A percentile compares a stretch with the other conserved stretches of the same genome.
Conservation (phyloP, 768 basidiomycete genomes). For the Mycena vulgaris region DNA sequence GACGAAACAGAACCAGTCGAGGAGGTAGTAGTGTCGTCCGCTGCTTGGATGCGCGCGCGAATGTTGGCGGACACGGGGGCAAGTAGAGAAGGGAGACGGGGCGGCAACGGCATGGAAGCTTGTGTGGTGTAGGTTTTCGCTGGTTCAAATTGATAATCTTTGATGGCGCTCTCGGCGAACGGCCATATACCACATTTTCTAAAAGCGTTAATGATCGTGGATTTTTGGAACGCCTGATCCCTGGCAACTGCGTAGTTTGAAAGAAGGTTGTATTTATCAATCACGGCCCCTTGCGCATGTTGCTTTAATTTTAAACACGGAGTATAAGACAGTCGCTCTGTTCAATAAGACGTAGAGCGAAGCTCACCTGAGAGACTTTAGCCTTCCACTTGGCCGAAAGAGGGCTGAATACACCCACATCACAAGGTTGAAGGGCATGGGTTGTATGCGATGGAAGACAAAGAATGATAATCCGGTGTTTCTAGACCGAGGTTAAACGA, state of each 20-base stretch:
- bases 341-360: neutral
- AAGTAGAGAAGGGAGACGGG: slow-evolving; percentile 14
- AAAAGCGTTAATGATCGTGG: slow-evolving; percentile 37
- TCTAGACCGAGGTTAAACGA: slow-evolving; percentile 13
- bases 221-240: slow-evolving; percentile 21
- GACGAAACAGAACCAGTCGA: neutral
- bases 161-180: slow-evolving; percentile 29
- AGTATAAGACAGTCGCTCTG: neutral
- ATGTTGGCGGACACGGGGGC: neutral
- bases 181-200: slow-evolving; percentile 39
- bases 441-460: slow-evolving; percentile 32
- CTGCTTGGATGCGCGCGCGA: too few species aligned
- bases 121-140: slow-evolving; percentile 14
- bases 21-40: too few species aligned
- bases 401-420: slow-evolving; percentile 55
- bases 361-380: slow-evolving; percentile 1
- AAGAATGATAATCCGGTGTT: slow-evolving; percentile 46
- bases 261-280: slow-evolving; percentile 37
- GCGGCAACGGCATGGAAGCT: slow-evolving; percentile 12
- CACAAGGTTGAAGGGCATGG: slow-evolving; percentile 35
- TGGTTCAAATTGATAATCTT: slow-evolving; percentile 14
- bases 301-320: neutral
- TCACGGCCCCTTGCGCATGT: neutral
- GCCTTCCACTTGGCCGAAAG: slow-evolving; percentile 43
- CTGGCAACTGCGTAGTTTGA: slow-evolving; percentile 30